These are phyloP conservation scores for Musa troglodytarum DNA, from an alignment of 176 grass and related monocot genomes.

Conservation along the genomic window DNA sequence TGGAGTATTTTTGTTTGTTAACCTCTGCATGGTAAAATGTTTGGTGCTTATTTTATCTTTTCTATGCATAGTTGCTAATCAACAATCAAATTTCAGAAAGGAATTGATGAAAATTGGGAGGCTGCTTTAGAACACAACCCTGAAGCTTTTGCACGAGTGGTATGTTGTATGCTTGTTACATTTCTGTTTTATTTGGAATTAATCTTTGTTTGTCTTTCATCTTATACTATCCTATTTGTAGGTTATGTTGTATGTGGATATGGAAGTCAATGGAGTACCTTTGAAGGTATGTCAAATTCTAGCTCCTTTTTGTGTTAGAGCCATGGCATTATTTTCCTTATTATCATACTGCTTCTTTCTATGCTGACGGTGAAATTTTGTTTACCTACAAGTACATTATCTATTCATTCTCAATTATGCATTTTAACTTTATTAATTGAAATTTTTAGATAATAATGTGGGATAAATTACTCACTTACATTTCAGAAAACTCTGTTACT, in stretches of 20 bases:
- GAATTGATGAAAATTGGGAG: slow-evolving; percentile 99
- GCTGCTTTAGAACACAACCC: slow-evolving; percentile 96
- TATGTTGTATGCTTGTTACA: slow-evolving; percentile 30
- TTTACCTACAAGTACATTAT: too few species aligned
- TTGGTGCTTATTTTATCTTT: not conserved
- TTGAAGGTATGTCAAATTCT: slow-evolving; percentile 54
- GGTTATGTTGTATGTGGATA: slow-evolving; percentile 99
- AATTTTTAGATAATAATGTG: too few species aligned
- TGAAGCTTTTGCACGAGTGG: slow-evolving; percentile 98
- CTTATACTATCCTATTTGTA: slow-evolving; percentile 21
- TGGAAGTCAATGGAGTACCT: slow-evolving; percentile 98
- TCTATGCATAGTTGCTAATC: not conserved
- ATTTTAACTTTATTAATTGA: too few species aligned
- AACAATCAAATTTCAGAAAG: slow-evolving; percentile 55
- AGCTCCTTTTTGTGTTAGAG: not conserved
- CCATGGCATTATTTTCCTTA: too few species aligned
- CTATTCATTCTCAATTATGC: too few species aligned
- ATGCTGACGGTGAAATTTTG: too few species aligned
- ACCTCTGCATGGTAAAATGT: not conserved
- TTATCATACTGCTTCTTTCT: too few species aligned
- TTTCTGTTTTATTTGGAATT: slow-evolving; percentile 8
- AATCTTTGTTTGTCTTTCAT: slow-evolving; percentile 14
- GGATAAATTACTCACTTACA: too few species aligned
- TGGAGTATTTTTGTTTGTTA: not conserved
- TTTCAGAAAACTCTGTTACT: too few species aligned